Conservation (phyloP, 305 asterid species). For the Solanum hybrid region DNA sequence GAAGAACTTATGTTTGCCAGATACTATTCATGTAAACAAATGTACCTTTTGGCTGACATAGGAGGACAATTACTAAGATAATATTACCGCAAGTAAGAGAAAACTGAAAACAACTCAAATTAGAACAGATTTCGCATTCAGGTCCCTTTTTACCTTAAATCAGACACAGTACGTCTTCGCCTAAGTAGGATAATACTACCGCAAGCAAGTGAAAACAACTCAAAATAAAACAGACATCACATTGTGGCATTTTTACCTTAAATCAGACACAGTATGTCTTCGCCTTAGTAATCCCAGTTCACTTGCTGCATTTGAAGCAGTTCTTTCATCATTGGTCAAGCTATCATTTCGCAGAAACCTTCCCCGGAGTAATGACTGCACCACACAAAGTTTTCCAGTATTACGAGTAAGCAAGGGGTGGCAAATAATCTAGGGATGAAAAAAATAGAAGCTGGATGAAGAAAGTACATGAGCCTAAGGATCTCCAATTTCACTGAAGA, state of each 20-base stretch:
- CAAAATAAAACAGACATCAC: background rate
- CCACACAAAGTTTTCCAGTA: background rate
- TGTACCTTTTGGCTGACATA: background rate
- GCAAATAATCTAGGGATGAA: background rate
- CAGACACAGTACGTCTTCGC: slow-evolving; percentile 63
- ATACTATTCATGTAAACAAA: background rate
- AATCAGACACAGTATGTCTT: slow-evolving; percentile 61
- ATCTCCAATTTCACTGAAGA: background rate
- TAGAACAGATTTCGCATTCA: background rate
- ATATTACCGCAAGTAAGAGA: background rate
- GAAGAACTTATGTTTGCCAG: background rate
- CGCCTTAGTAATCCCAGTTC: slow-evolving; percentile 68
- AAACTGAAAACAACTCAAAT: background rate
- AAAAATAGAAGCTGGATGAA: background rate
- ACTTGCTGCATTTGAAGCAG: slow-evolving; percentile 46
- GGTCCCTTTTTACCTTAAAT: slow-evolving; percentile 41
- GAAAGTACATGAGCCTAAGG: background rate
- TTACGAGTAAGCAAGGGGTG: background rate
- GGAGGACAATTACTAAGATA: background rate
- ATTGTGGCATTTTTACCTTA: slow-evolving; percentile 37
- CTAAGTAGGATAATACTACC: slow-evolving; percentile 7
- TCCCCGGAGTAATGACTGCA: slow-evolving; percentile 71
- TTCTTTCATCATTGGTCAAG: slow-evolving; percentile 36
- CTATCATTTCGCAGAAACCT: slow-evolving; percentile 61
- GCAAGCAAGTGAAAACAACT: background rate